Evolutionary conservation across 495 filamentous ascomycete species (phyloP), one percentile per base, ranked within the genome.

Genomic region (Evansstolkia leycettana): DNA sequence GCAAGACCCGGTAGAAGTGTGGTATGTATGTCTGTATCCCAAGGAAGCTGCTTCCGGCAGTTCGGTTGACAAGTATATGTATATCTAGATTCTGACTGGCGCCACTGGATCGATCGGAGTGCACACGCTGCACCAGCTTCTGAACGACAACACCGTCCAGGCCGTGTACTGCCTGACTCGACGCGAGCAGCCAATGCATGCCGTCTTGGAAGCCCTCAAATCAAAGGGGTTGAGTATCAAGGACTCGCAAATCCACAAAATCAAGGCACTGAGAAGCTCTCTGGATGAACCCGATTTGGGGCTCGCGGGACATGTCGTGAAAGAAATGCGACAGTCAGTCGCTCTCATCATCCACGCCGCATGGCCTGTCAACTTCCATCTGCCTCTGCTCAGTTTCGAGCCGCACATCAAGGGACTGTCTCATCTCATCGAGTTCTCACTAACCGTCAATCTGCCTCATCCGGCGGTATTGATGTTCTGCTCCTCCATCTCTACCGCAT

Each of bases 351-450:
- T 76, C 34, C 72, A 76, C 42, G 61, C 60, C 11, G 71, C 73
- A 7, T 78, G 73, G 72, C 63, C 72, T 7, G 67, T 75, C 12
- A 70, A 75, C 44, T 73, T 73, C 61, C 67, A 71, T 37, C 52
- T 75, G 10, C 52, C 47, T 0, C 50, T 60, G 2, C 13, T 37
- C 6, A 49, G 46, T 26, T 65, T 65, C 34, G 48, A 58, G 10
- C 53, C 69, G 1, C 65, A 73, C 36, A 60, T 76, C 38, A 46
- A 47, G 10, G 72, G 70, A 0, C 45, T 73, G 0, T 41, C 68
- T 37, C 70, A 75, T 37, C 64, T 78, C 0, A 48, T 76, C 23
- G 55, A 71, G 3, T 51, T 76, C 35, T 75, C 72, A 4, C 48
- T 78, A 0, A 57, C 56, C 0, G 67, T 65, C 4, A 39, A 45